Conservation (phyloP, 805 yeast genomes). For the Barnettozyma wickerhamii region DNA sequence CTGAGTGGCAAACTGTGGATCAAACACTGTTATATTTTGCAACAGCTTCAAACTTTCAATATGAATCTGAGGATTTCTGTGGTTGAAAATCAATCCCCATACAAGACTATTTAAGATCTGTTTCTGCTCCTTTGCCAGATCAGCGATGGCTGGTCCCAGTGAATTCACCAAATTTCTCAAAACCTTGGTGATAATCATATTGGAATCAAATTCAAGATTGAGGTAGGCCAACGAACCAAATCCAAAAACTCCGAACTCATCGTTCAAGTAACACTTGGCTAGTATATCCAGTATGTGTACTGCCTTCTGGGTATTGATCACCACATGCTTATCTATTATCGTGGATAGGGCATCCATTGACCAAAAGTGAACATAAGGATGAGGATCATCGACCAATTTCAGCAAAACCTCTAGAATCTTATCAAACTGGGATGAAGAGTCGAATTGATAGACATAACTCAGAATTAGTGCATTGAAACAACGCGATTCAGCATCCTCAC, state of each 20-base stretch:
- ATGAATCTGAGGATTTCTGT: slow-evolving; percentile 29
- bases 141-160: slow-evolving; percentile 52
- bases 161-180: slow-evolving; percentile 42
- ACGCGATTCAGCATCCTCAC: slow-evolving; percentile 59
- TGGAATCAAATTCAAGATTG: slow-evolving; percentile 39
- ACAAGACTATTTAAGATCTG: slow-evolving; percentile 32
- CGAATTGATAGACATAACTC: slow-evolving; percentile 41
- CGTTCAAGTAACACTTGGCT: slow-evolving; percentile 37
- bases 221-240: slow-evolving; percentile 43
- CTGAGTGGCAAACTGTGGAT: slow-evolving; percentile 31
- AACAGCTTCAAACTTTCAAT: slow-evolving; percentile 37
- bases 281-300: slow-evolving; percentile 39
- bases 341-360: slow-evolving; percentile 56
- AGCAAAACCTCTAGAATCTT: slow-evolving; percentile 51
- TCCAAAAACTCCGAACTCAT: slow-evolving; percentile 46
- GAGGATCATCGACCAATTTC: slow-evolving; percentile 71
- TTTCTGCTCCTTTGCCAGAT: slow-evolving; percentile 28
- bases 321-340: slow-evolving; percentile 51
- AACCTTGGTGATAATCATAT: slow-evolving; percentile 38
- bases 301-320: slow-evolving; percentile 41
- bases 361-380: slow-evolving; percentile 78
- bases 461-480: slow-evolving; percentile 51
- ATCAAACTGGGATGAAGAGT: slow-evolving; percentile 34
- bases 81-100: slow-evolving; percentile 29
- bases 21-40: slow-evolving; percentile 47